A percentile compares a stretch with the other conserved stretches of the same genome.
These are phyloP conservation scores for Clonostachys rhizophaga DNA, from an alignment of 2,329 filamentous ascomycete species.

Conservation along the genomic window DNA sequence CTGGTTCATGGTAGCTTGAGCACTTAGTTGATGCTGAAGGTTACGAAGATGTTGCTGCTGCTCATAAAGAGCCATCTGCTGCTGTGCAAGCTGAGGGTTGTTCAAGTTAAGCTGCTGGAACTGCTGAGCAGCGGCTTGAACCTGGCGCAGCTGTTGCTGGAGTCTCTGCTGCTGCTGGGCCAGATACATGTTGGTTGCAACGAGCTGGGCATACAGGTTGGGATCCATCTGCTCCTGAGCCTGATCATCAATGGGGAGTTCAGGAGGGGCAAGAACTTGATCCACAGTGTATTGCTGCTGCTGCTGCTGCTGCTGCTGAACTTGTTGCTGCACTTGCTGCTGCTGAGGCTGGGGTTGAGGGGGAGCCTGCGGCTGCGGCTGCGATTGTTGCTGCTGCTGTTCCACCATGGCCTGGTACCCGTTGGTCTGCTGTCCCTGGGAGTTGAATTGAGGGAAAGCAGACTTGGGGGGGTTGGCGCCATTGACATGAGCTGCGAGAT, in stretches of 20 bases:
- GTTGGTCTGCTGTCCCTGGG: background rate
- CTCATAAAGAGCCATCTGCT: slow-evolving; percentile 40
- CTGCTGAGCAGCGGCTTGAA: slow-evolving; percentile 80
- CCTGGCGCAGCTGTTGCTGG: slow-evolving; percentile 83
- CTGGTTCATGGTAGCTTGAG: slow-evolving; percentile 26
- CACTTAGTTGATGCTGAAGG: background rate
- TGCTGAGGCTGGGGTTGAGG: slow-evolving; percentile 18
- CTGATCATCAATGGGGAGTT: slow-evolving; percentile 68
- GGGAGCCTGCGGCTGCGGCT: slow-evolving; percentile 13
- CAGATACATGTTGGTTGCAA: slow-evolving; percentile 87
- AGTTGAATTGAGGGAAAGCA: slow-evolving; percentile 44
- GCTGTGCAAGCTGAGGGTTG: slow-evolving; percentile 39
- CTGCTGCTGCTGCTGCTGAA: slow-evolving; percentile 1
- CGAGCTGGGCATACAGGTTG: slow-evolving; percentile 78
- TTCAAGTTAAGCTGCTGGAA: slow-evolving; percentile 73
- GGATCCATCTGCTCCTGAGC: slow-evolving; percentile 68
- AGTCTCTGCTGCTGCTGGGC: slow-evolving; percentile 93
- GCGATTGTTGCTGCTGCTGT: slow-evolving; percentile 15
- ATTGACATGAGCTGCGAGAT: slow-evolving; percentile 5
- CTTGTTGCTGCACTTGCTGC: slow-evolving; percentile 11
- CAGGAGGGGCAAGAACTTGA: slow-evolving; percentile 80
- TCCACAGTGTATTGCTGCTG: slow-evolving; percentile 65
- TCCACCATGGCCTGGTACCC: slow-evolving; percentile 7
- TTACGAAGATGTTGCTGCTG: slow-evolving; percentile 19
- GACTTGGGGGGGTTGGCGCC: slow-evolving; percentile 41